These are phyloP conservation scores for Ramicandelaber brevisporus DNA, from an alignment of 192 early-diverging fungal species.

Conservation along the genomic window DNA sequence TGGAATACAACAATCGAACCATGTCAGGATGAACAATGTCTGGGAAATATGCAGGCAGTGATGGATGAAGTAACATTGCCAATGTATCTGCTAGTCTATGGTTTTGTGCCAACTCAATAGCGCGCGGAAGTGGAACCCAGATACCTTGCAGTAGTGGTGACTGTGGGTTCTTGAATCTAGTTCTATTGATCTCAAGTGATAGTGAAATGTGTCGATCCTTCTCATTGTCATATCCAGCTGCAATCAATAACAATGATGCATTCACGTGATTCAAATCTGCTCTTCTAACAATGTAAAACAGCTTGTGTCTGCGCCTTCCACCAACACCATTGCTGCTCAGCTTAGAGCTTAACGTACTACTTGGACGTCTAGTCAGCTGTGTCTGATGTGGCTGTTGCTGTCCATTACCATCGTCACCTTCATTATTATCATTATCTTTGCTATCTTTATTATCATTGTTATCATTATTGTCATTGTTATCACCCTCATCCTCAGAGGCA, in stretches of 20 bases:
- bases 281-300: slow-evolving; percentile 57
- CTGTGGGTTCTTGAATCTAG: slow-evolving; percentile 40
- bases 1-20: too few species aligned
- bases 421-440: too few species aligned
- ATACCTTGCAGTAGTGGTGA: slow-evolving; percentile 60
- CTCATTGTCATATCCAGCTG: slow-evolving; percentile 66
- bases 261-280: slow-evolving; percentile 73
- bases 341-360: slow-evolving; percentile 6
- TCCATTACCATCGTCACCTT: too few species aligned
- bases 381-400: neutral
- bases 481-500: slow-evolving; percentile 20
- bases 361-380: slow-evolving; percentile 10
- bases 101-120: slow-evolving; percentile 52
- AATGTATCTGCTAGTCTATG: too few species aligned
- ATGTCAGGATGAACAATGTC: too few species aligned
- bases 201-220: slow-evolving; percentile 64
- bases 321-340: too few species aligned
- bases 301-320: slow-evolving; percentile 26
- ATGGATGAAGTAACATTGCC: too few species aligned
- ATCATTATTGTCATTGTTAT: slow-evolving; percentile 12
- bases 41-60: too few species aligned
- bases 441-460: neutral
- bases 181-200: slow-evolving; percentile 54
- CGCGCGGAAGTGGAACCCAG: slow-evolving; percentile 77
- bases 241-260: slow-evolving; percentile 53